Conservation (phyloP, 257 asterid species). For the Mentha longifolia region DNA sequence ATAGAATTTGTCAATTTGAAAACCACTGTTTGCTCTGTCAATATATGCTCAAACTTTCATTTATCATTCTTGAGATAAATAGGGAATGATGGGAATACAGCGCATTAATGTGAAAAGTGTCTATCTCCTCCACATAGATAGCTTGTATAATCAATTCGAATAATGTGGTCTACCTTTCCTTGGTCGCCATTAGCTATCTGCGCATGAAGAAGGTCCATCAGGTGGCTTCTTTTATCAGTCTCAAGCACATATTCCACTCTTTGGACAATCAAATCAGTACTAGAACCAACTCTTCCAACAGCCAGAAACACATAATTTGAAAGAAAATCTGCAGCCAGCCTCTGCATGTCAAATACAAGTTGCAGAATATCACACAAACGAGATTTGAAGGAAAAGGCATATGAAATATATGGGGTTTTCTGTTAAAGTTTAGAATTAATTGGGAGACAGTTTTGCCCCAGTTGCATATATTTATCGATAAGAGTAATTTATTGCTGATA, state of each 20-base stretch:
- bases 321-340: slow-evolving; percentile 79
- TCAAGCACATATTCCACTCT: slow-evolving; percentile 89
- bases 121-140: slow-evolving; percentile 11
- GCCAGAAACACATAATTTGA: slow-evolving; percentile 73
- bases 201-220: slow-evolving; percentile 93
- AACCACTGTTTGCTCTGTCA: not conserved
- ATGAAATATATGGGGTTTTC: slow-evolving; percentile 2
- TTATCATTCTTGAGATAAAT: not conserved
- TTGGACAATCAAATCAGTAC: slow-evolving; percentile 82
- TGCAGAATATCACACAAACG: slow-evolving; percentile 30
- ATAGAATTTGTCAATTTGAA: slow-evolving; percentile 17
- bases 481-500: not conserved
- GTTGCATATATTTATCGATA: not conserved
- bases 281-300: slow-evolving; percentile 91
- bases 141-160: slow-evolving; percentile 40
- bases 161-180: slow-evolving; percentile 56
- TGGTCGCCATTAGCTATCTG: slow-evolving; percentile 65
- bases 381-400: slow-evolving; percentile 16
- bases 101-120: slow-evolving; percentile 22
- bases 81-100: not conserved
- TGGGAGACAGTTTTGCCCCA: not conserved
- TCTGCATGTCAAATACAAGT: slow-evolving; percentile 53
- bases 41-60: not conserved
- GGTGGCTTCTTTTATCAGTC: slow-evolving; percentile 85
- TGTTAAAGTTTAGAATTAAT: not conserved